Conservation (phyloP, 108 stramenopile species). For the Aurantiochytrium sp. region DNA sequence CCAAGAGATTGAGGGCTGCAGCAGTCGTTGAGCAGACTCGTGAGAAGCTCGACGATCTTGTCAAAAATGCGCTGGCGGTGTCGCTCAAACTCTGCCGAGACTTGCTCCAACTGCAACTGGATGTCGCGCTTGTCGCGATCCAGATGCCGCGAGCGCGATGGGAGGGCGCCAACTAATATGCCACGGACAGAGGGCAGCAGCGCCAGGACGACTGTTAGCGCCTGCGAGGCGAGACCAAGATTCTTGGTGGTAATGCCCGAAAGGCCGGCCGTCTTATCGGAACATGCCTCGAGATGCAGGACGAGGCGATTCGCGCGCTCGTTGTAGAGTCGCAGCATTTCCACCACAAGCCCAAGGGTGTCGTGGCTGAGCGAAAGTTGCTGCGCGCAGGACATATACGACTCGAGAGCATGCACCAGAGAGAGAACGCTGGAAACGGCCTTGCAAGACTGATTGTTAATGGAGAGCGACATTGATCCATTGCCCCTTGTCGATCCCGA, state of each 20-base stretch:
- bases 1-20: background rate
- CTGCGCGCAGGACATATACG: background rate
- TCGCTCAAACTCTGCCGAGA: background rate
- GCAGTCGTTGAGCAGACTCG: background rate
- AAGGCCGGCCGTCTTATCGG: background rate
- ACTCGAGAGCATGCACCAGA: background rate
- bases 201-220: background rate
- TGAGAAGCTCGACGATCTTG: background rate
- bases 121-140: background rate
- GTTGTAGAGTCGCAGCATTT: background rate
- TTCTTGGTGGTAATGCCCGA: background rate
- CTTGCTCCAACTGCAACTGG: background rate
- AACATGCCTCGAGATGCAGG: background rate
- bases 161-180: background rate
- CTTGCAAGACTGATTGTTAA: background rate
- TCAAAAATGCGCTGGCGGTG: background rate
- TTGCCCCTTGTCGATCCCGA: background rate
- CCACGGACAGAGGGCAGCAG: background rate
- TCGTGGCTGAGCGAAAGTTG: background rate
- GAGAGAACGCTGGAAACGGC: background rate
- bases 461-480: background rate
- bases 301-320: background rate
- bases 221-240: conserved; percentile 6
- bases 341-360: background rate
- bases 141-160: background rate